A percentile compares a stretch with the other conserved stretches of the same genome.
Evolutionary conservation across 345 rosid genomes (phyloP).

Genomic region (Raphanus sativus): DNA sequence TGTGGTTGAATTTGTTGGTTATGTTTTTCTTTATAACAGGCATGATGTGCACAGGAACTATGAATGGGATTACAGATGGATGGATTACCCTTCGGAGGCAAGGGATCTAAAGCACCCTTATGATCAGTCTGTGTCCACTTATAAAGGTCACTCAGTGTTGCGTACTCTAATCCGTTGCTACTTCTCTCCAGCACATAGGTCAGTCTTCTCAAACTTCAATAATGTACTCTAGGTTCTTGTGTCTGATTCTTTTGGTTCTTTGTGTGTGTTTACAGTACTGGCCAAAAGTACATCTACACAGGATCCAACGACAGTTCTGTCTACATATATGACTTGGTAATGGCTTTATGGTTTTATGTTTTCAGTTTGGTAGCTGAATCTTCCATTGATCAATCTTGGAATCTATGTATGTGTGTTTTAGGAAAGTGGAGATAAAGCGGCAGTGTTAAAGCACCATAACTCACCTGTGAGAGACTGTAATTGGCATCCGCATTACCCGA

Average conservation of each 20-base stretch:
- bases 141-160: slow-evolving; percentile 86
- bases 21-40: slow-evolving; percentile 38
- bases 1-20: not conserved
- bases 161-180: slow-evolving; percentile 92
- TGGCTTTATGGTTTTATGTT: not conserved
- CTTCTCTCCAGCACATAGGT: slow-evolving; percentile 85
- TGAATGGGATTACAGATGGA: slow-evolving; percentile 97
- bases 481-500: slow-evolving; percentile 84
- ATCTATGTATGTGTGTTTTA: slow-evolving; percentile 25
- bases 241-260: not conserved
- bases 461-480: slow-evolving; percentile 88
- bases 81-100: slow-evolving; percentile 81
- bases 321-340: slow-evolving; percentile 84
- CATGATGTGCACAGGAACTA: slow-evolving; percentile 46
- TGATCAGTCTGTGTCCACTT: slow-evolving; percentile 78
- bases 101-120: slow-evolving; percentile 65
- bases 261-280: slow-evolving; percentile 57
- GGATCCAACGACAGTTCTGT: slow-evolving; percentile 84
- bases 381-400: not conserved
- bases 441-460: slow-evolving; percentile 61
- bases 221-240: slow-evolving; percentile 9
- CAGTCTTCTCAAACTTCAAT: slow-evolving; percentile 24
- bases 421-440: slow-evolving; percentile 77
- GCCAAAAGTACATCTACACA: slow-evolving; percentile 87
- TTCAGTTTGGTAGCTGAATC: not conserved